Conservation (phyloP, 305 asterid species). For the Coffea humblotiana region DNA sequence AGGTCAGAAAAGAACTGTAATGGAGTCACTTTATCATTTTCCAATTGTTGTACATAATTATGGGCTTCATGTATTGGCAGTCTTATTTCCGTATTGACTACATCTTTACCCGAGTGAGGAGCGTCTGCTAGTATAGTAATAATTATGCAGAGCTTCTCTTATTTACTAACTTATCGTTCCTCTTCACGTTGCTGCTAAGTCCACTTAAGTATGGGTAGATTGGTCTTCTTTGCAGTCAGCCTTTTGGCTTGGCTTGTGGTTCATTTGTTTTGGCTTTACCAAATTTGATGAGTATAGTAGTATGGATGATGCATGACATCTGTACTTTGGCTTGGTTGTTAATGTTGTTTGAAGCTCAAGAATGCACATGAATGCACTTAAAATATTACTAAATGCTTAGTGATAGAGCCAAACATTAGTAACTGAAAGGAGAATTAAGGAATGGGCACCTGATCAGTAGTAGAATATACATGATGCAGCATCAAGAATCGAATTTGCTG, state of each 20-base stretch:
- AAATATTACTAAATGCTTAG: not conserved
- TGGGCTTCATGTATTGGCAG: not conserved
- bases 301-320: not conserved
- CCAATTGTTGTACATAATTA: not conserved
- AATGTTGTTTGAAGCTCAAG: not conserved
- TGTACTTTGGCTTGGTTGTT: not conserved
- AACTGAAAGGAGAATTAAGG: not conserved
- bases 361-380: not conserved
- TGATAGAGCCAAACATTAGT: not conserved
- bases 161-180: not conserved
- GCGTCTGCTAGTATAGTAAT: not conserved
- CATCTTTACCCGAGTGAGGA: not conserved
- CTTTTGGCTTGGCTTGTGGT: not conserved
- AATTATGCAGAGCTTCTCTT: not conserved
- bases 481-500: not conserved
- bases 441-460: not conserved
- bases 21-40: not conserved
- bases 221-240: not conserved
- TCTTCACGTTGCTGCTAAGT: not conserved
- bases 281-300: not conserved
- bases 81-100: not conserved
- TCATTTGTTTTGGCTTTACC: not conserved
- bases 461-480: not conserved
- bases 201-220: not conserved
- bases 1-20: conserved; percentile 52